Evolutionary conservation across 345 rosid species (phyloP).

Genomic region (Salix caprea): DNA sequence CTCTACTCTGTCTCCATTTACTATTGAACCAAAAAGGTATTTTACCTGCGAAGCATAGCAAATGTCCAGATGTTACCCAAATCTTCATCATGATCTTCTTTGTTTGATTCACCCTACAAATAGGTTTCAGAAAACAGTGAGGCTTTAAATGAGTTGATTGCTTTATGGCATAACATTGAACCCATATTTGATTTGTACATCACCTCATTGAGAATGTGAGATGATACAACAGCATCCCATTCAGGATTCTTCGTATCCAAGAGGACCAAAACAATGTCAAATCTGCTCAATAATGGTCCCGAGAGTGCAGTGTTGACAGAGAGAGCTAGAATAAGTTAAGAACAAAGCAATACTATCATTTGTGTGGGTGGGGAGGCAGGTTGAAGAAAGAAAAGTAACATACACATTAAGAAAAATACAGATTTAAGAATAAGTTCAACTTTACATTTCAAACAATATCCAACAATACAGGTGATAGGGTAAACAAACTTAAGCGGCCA

Average conservation of each 20-base stretch:
- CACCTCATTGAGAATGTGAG: constrained; percentile 95
- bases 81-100: constrained; percentile 42
- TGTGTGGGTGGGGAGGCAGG: neutral
- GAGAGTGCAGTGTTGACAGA: constrained; percentile 94
- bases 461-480: neutral
- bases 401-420: neutral
- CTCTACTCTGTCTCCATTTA: neutral
- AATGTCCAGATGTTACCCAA: constrained; percentile 62
- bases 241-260: constrained; percentile 94
- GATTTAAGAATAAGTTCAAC: neutral
- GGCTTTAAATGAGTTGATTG: neutral
- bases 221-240: constrained; percentile 97
- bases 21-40: neutral
- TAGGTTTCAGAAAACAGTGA: constrained; percentile 14
- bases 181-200: neutral
- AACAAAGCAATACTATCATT: neutral
- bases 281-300: constrained; percentile 92
- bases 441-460: neutral
- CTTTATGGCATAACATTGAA: neutral
- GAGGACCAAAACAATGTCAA: constrained; percentile 88
- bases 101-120: constrained; percentile 47
- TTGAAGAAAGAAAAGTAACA: neutral
- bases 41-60: constrained; percentile 73
- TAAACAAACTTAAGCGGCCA: constrained; percentile 6
- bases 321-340: constrained; percentile 72